phyloP scores from a whole-genome alignment of 345 rosid species.

The Aethionema arabicum region DNA sequence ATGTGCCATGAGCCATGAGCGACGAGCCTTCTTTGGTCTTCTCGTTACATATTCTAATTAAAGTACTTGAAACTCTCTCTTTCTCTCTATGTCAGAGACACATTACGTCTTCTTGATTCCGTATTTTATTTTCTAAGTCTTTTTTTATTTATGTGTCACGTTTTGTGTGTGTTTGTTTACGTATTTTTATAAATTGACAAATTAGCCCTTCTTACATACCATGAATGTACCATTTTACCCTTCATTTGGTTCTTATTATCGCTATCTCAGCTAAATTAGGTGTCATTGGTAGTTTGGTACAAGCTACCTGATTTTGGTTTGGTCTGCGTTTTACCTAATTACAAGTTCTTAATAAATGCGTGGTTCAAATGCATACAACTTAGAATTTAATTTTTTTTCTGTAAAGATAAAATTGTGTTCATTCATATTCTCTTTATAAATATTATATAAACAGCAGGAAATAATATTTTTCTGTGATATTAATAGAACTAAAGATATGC shows the following conservation, averaged over 20 bases:
- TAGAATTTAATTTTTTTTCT: no score
- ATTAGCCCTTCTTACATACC: conserved; percentile 8
- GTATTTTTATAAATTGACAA: conserved; percentile 9
- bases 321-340: no score
- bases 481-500: no score
- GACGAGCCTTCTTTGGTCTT: neutral
- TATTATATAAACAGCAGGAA: no score
- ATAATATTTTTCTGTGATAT: no score
- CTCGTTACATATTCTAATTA: neutral
- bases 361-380: no score
- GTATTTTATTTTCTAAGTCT: neutral
- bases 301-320: no score
- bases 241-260: conserved; percentile 1
- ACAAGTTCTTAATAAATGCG: no score
- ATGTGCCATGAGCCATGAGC: no score
- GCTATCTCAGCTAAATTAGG: neutral
- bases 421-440: no score
- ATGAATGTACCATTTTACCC: conserved; percentile 1
- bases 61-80: neutral
- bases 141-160: conserved; percentile 13
- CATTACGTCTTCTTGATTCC: neutral
- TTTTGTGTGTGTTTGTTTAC: conserved; percentile 20
- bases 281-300: neutral
- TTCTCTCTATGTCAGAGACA: neutral
- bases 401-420: no score